Conservation (phyloP, 768 basidiomycete genomes). For the Russula virescens region DNA sequence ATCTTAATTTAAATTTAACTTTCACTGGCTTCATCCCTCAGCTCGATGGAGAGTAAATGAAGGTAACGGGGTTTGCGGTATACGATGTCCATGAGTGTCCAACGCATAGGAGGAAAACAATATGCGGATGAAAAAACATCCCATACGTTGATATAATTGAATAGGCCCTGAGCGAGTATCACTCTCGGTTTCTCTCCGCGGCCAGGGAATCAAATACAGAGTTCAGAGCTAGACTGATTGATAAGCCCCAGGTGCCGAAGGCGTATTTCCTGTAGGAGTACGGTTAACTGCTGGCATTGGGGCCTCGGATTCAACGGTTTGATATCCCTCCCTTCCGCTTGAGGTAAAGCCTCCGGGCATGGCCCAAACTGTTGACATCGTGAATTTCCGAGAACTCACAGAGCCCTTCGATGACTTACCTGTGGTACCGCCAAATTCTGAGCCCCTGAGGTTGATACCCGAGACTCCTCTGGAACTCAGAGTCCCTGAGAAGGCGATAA, state of each 20-base stretch:
- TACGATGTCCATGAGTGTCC: not conserved
- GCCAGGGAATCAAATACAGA: not conserved
- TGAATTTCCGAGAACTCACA: not conserved
- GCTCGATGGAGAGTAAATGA: not conserved
- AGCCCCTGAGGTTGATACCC: constrained; percentile 32
- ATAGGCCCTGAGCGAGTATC: not conserved
- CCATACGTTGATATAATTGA: not conserved
- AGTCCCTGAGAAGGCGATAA: constrained; percentile 31
- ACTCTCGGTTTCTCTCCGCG: not conserved
- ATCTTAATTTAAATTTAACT: not conserved
- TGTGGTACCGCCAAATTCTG: constrained; percentile 33
- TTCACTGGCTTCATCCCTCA: not conserved
- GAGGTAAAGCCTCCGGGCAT: constrained; percentile 41
- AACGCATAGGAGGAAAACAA: not conserved
- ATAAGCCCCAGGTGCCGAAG: constrained; percentile 31
- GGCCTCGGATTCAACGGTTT: constrained; percentile 30
- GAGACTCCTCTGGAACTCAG: constrained; percentile 35
- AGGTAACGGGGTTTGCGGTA: not conserved
- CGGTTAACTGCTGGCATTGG: constrained; percentile 24
- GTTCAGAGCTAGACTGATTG: constrained; percentile 32
- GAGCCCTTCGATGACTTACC: constrained; percentile 24
- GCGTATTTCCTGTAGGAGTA: constrained; percentile 22
- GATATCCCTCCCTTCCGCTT: constrained; percentile 33
- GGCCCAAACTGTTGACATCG: constrained; percentile 34
- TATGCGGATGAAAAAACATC: not conserved